These are phyloP conservation scores for Gynostemma pentaphyllum DNA, from an alignment of 306 rosid species.

Conservation along the genomic window DNA sequence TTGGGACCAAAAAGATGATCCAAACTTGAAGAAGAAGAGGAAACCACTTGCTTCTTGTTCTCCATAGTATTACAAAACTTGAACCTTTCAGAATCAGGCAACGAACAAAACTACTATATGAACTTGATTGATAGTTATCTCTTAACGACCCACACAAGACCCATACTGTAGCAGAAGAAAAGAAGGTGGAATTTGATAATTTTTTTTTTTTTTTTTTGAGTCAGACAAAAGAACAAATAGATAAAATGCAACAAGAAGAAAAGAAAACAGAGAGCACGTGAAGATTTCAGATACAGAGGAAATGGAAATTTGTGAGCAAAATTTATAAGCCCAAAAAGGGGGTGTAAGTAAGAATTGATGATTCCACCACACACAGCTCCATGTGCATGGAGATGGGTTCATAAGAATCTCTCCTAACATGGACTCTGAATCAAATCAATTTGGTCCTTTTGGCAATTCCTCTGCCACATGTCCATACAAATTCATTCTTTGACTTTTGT, in stretches of 20 bases:
- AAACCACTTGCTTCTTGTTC: constrained; percentile 28
- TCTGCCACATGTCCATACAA: constrained; percentile 19
- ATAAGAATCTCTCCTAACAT: constrained; percentile 14
- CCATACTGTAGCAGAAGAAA: neutral
- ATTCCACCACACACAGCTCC: constrained; percentile 12
- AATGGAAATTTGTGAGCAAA: neutral
- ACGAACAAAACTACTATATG: constrained; percentile 34
- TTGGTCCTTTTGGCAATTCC: constrained; percentile 29
- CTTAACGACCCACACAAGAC: constrained; percentile 28
- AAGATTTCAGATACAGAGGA: constrained; percentile 11
- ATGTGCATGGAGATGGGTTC: constrained; percentile 20
- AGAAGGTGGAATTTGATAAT: constrained; percentile 27
- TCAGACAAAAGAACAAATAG: constrained; percentile 1
- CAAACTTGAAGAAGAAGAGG: constrained; percentile 36
- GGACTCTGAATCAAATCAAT: constrained; percentile 22
- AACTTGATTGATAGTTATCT: constrained; percentile 16
- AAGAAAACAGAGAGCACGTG: constrained; percentile 6
- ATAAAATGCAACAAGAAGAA: constrained; percentile 4
- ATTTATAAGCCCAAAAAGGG: constrained; percentile 28
- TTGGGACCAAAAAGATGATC: constrained; percentile 75
- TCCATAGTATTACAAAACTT: constrained; percentile 31
- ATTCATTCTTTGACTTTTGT: constrained; percentile 21
- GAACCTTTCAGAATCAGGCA: constrained; percentile 23
- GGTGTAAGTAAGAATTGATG: neutral
- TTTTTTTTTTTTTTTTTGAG: too few relatives aligned